Evolutionary conservation across 2,329 filamentous ascomycete species (phyloP), one percentile per base, ranked within the genome.

Genomic region (Penicillium hesseltinei): DNA sequence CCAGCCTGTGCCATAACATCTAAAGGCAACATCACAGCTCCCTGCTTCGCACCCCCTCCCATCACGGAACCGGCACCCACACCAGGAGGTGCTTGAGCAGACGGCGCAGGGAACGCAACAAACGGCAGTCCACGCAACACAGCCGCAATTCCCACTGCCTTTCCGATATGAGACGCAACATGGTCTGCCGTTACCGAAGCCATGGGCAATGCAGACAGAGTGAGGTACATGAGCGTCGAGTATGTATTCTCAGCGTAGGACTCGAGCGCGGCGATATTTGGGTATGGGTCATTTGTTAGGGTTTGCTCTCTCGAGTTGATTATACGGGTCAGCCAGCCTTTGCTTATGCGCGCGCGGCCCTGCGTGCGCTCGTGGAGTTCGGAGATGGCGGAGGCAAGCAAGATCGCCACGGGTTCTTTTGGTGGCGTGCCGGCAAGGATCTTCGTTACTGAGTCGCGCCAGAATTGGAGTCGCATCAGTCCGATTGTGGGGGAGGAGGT

Each of bases 241-340:
- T 97, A 97, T 1, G 94, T 97, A 66, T 92, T 92, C 75, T 99
- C 94, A 0, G 91, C 91, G 70, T 97, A 97, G 46, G 86, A 88
- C 70, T 99, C 94, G 51, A 97, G 77, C 0, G 86, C 83, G 2
- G 84, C 81, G 45, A 97, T 74, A 48, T 78, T 88, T 0, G 89
- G 79, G 69, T 92, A 97, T 0, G 93, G 91, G 23, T 89, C 84
- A 71, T 96, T 94, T 40, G 88, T 87, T 75, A 97, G 86, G 67
- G 92, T 85, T 68, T 89, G 87, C 74, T 95, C 91, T 51, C 94
- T 83, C 5, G 91, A 89, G 69, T 83, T 88, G 69, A 97, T 87
- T 64, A 97, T 80, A 49, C 92, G 86, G 53, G 85, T 81, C 35
- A 91, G 79, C 89, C 89, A 92, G 69, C 87, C 88, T 69, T 86